Percentiles rank a stretch among this genome's conserved stretches.
These are phyloP conservation scores for Lactuca saligna DNA, from an alignment of 129 eudicot species.

Conservation along the genomic window DNA sequence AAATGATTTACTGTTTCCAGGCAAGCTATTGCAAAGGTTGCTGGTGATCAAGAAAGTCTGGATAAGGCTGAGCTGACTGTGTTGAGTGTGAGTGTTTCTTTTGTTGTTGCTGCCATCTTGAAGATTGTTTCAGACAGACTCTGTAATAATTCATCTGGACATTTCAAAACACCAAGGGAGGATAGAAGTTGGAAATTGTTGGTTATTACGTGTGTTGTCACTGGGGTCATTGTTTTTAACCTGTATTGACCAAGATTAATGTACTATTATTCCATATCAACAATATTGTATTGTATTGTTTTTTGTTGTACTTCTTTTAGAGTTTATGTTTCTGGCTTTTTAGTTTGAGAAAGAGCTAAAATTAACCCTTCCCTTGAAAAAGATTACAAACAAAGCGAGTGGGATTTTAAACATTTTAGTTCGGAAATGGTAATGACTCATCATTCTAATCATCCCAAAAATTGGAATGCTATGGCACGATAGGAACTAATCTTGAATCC, in stretches of 20 bases:
- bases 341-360: not conserved
- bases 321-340: slow-evolving; percentile 5
- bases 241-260: slow-evolving; percentile 16
- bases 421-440: not conserved
- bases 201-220: slow-evolving; percentile 40
- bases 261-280: not conserved
- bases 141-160: slow-evolving; percentile 9
- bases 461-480: too few species aligned
- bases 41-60: slow-evolving; percentile 60
- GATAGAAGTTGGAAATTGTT: slow-evolving; percentile 42
- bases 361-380: slow-evolving; percentile 1
- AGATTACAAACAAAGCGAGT: slow-evolving; percentile 6
- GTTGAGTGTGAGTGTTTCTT: slow-evolving; percentile 52
- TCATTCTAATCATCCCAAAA: not conserved
- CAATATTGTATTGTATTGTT: too few species aligned
- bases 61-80: slow-evolving; percentile 71
- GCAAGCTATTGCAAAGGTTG: slow-evolving; percentile 60
- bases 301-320: slow-evolving; percentile 21
- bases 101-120: slow-evolving; percentile 52
- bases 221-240: slow-evolving; percentile 30
- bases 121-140: slow-evolving; percentile 49
- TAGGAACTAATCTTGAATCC: too few species aligned
- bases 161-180: slow-evolving; percentile 19
- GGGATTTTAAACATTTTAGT: not conserved
- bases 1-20: slow-evolving; percentile 31